These are phyloP conservation scores for Dissoconium aciculare DNA, from an alignment of 2,329 filamentous ascomycete genomes.

Conservation along the genomic window DNA sequence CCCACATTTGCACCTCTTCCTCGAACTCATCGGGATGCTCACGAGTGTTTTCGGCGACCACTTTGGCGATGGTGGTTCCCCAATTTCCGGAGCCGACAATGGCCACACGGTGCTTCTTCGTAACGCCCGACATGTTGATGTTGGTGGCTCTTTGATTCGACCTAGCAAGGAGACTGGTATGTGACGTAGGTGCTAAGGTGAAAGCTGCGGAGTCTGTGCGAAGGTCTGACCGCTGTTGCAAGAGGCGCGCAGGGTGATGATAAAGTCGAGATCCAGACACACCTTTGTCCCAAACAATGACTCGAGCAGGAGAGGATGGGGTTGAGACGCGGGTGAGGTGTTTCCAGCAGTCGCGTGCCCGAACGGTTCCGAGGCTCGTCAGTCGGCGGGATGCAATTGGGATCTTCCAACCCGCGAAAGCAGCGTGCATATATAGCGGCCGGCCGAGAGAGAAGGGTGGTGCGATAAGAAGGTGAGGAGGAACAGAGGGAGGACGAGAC, in stretches of 20 bases:
- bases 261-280: not conserved
- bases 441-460: too few relatives aligned
- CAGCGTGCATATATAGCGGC: too few relatives aligned
- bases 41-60: conserved; percentile 81
- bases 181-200: not conserved
- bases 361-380: not conserved
- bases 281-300: not conserved
- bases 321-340: not conserved
- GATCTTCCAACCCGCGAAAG: too few relatives aligned
- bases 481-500: too few relatives aligned
- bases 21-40: conserved; percentile 71
- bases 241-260: not conserved
- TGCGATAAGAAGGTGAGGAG: too few relatives aligned
- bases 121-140: too few relatives aligned
- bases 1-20: conserved; percentile 92
- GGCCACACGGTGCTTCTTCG: conserved; percentile 79
- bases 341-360: not conserved
- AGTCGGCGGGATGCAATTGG: too few relatives aligned
- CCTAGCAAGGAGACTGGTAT: not conserved
- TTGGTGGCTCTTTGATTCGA: conserved; percentile 33
- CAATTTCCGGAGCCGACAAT: conserved; percentile 95
- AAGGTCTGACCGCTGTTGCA: not conserved
- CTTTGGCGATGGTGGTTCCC: conserved; percentile 96
- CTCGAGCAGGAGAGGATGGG: not conserved
- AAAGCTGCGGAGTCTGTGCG: not conserved